Percentiles rank a stretch among this genome's conserved stretches.
Evolutionary conservation across 306 rosid species (phyloP).

Genomic region (Gleditsia sinensis): DNA sequence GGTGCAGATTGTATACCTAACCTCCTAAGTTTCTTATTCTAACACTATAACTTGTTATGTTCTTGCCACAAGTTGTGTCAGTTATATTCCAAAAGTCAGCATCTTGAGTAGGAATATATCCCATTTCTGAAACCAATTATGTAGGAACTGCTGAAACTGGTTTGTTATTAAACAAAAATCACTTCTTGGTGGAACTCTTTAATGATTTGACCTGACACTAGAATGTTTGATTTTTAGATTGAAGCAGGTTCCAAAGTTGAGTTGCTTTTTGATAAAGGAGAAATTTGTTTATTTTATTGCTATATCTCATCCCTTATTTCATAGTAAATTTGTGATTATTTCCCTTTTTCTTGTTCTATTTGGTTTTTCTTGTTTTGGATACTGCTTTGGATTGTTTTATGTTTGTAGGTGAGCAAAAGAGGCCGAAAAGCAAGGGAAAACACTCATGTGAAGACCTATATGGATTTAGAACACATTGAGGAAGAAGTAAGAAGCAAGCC

Average conservation of each 20-base stretch:
- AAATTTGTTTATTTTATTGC: too few relatives aligned
- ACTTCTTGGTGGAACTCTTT: slow-evolving; percentile 18
- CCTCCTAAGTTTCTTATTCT: slow-evolving; percentile 14
- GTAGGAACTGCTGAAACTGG: slow-evolving; percentile 51
- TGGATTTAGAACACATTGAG: too few relatives aligned
- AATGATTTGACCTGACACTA: slow-evolving; percentile 37
- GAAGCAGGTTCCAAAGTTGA: slow-evolving; percentile 90
- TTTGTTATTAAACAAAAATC: slow-evolving; percentile 13
- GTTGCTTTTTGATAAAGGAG: too few relatives aligned
- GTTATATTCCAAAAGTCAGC: slow-evolving; percentile 76
- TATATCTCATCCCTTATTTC: too few relatives aligned
- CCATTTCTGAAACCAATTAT: slow-evolving; percentile 68
- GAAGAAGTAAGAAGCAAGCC: too few relatives aligned
- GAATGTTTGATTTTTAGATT: slow-evolving; percentile 60
- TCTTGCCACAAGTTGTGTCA: slow-evolving; percentile 56
- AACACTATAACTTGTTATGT: slow-evolving; percentile 20
- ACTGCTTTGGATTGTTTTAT: too few relatives aligned
- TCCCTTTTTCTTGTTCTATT: too few relatives aligned
- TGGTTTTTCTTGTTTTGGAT: too few relatives aligned
- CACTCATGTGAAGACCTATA: too few relatives aligned
- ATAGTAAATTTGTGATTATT: too few relatives aligned
- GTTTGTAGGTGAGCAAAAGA: too few relatives aligned
- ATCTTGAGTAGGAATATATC: slow-evolving; percentile 87
- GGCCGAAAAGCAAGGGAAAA: too few relatives aligned
- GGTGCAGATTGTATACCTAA: not conserved